Base-by-base conservation (phyloP, 2,329 filamentous ascomycete genomes). In the Fusarium chlamydosporum region DNA sequence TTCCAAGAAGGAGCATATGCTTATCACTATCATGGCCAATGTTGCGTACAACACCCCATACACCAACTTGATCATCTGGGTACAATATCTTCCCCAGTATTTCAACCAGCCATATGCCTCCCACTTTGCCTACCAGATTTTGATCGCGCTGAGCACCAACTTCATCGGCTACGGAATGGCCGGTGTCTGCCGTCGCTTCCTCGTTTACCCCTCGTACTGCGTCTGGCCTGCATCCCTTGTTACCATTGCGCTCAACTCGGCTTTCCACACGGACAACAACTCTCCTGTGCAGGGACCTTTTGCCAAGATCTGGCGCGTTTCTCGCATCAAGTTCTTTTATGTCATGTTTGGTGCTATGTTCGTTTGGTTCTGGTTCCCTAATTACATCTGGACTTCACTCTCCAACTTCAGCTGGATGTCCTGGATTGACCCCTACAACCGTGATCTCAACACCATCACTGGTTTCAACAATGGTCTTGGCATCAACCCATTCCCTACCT, bases 1-100 rank as follows among this genome's bases (percentile, higher is more conserved):
- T 72, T 85, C 83, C 55, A 84, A 83, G 71, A 89, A 89, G 76
- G 87, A 89, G 75, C 87, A 89, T 72, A 86, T 87, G 81, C 79
- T 89, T 40, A 86, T 88, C 66, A 85, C 84, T 61, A 86, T 88
- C 75, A 87, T 88, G 85, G 87, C 89, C 56, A 90, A 90, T 74
- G 85, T 85, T 13, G 82, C 83, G 13, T 84, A 82, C 75, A 82
- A 82, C 61, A 80, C 80, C 5, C 85, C 85, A 0, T 87, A 86
- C 71, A 87, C 85, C 4, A 84, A 84, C 75, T 81, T 85, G 71
- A 85, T 87, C 59, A 84, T 86, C 62, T 86, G 83, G 83, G 82
- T 83, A 7, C 85, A 87, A 51, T 81, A 79, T 55, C 75, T 87
- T 38, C 83, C 83, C 0, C 80, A 82, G 67, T 88, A 84, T 71